Evolutionary conservation across 2,329 filamentous ascomycete genomes (phyloP).

Genomic region (Colletotrichum sp.): DNA sequence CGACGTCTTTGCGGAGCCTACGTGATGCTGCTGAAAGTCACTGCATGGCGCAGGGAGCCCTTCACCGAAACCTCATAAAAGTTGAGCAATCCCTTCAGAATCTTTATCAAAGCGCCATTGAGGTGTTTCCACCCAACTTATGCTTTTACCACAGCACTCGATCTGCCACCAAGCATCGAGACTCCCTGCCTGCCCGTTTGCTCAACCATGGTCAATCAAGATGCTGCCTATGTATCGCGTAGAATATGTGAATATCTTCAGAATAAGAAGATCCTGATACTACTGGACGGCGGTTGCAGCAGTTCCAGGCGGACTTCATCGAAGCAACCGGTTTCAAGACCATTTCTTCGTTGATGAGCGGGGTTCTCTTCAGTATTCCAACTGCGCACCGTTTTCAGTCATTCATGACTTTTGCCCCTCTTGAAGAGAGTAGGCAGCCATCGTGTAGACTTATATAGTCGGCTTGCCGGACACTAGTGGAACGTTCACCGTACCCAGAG

Average conservation of each 20-base stretch:
- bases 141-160: fast-evolving
- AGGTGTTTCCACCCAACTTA: too few relatives aligned
- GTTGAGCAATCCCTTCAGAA: fast-evolving
- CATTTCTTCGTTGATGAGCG: not conserved
- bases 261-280: not conserved
- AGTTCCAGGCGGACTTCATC: fast-evolving
- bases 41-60: fast-evolving
- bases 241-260: not conserved
- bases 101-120: not conserved
- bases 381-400: too few relatives aligned
- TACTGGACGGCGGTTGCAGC: fast-evolving
- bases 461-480: not conserved
- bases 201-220: not conserved
- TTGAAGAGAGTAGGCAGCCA: not conserved
- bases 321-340: not conserved
- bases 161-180: fast-evolving
- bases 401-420: too few relatives aligned
- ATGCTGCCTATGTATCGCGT: not conserved
- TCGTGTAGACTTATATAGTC: not conserved
- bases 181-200: not conserved
- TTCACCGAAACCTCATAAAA: fast-evolving
- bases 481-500: fast-evolving
- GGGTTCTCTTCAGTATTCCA: not conserved
- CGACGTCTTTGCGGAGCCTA: not conserved
- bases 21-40: not conserved